A percentile compares a stretch with the other conserved stretches of the same genome.
These are phyloP conservation scores for Alternaria dauci DNA, from an alignment of 2,329 filamentous ascomycete genomes.

Conservation along the genomic window DNA sequence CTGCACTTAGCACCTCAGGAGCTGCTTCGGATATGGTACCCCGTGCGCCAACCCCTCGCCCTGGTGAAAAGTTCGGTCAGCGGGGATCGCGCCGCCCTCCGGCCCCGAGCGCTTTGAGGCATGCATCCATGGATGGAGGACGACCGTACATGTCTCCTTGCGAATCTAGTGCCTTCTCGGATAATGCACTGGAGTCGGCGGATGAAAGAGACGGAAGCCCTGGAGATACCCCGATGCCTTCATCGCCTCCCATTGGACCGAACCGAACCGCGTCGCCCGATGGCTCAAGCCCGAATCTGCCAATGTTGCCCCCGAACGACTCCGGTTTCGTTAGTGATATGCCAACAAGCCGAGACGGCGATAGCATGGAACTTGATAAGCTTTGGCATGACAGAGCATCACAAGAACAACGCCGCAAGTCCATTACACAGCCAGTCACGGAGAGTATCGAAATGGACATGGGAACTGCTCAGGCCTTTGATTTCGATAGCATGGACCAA, in stretches of 20 bases:
- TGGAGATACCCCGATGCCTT: conserved; percentile 79
- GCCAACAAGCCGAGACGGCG: conserved; percentile 70
- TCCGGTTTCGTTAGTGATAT: conserved; percentile 88
- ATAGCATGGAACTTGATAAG: conserved; percentile 61
- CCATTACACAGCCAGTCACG: conserved; percentile 27
- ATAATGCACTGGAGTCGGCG: conserved; percentile 55
- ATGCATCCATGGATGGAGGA: conserved; percentile 64
- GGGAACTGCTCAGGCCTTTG: conserved; percentile 8
- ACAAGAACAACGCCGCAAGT: conserved; percentile 24
- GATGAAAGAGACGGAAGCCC: conserved; percentile 57
- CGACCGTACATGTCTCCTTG: conserved; percentile 47
- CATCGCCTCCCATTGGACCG: conserved; percentile 81
- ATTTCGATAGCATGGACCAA: conserved; percentile 18
- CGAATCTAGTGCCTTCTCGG: conserved; percentile 48
- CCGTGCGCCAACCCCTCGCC: conserved; percentile 79
- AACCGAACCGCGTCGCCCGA: conserved; percentile 66
- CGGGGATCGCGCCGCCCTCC: conserved; percentile 44
- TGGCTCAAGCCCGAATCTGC: conserved; percentile 78
- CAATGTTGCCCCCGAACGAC: conserved; percentile 68
- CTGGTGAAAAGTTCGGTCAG: conserved; percentile 51
- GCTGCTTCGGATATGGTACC: conserved; percentile 74
- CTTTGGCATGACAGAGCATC: conserved; percentile 31
- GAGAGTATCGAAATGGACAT: conserved; percentile 33
- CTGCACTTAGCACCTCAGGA: conserved; percentile 65
- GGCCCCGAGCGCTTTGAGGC: conserved; percentile 63